phyloP scores from a whole-genome alignment of 2,329 filamentous ascomycete species.

The Escovopsis sp. region DNA sequence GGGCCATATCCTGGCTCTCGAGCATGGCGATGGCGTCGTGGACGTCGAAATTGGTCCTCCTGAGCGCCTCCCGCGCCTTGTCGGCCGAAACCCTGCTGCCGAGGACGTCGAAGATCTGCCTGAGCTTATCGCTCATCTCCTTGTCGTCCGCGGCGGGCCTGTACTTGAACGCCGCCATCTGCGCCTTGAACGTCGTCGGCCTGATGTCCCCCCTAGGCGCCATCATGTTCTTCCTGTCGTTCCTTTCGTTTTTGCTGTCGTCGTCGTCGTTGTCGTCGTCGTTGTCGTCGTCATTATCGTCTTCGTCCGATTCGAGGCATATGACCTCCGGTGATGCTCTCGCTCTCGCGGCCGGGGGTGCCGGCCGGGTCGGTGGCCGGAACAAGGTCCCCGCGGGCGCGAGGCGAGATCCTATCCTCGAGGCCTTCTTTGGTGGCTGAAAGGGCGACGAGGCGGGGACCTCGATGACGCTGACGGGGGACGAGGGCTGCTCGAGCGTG shows the following conservation, averaged over 20 bases:
- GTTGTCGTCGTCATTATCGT: conserved; percentile 8
- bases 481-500: conserved; percentile 21
- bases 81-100: conserved; percentile 16
- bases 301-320: conserved; percentile 36
- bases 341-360: conserved; percentile 15
- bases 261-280: too few species aligned
- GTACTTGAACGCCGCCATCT: conserved; percentile 28
- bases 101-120: conserved; percentile 23
- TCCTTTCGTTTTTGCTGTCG: too few species aligned
- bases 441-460: conserved; percentile 82
- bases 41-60: conserved; percentile 18
- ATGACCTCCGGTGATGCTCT: conserved; percentile 27
- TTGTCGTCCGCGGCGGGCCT: conserved; percentile 30
- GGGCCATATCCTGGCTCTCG: conserved; percentile 5
- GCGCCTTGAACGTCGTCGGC: conserved; percentile 39
- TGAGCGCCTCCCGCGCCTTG: conserved; percentile 20
- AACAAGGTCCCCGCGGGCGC: conserved; percentile 65
- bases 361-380: conserved; percentile 29
- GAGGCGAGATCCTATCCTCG: conserved; percentile 41
- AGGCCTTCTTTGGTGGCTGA: conserved; percentile 22
- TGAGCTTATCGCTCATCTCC: conserved; percentile 19
- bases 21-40: conserved; percentile 22
- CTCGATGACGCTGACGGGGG: conserved; percentile 44
- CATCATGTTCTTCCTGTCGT: conserved; percentile 14
- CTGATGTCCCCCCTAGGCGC: conserved; percentile 46